Percentiles rank a stretch among this genome's conserved stretches.
Conservation (phyloP, 768 basidiomycete genomes). For the Psilocybe cubensis region DNA sequence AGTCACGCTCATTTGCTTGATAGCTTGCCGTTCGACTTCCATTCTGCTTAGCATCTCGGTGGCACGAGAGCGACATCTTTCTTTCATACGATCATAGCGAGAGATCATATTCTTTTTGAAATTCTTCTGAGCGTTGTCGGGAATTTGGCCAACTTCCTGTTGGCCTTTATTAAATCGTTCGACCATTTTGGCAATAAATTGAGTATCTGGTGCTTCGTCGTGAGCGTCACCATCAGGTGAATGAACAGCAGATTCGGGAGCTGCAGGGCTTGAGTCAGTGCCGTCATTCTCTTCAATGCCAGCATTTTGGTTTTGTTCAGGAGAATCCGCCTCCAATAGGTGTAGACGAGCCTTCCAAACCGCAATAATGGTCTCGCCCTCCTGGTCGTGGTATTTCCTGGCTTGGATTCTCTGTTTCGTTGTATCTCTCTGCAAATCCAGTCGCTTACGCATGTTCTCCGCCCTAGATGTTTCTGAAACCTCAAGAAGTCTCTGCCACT, state of each 20-base stretch:
- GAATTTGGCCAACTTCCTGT: neutral
- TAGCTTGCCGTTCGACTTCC: neutral
- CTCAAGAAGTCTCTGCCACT: slow-evolving; percentile 1
- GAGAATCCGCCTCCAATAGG: neutral
- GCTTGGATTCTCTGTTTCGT: slow-evolving; percentile 2
- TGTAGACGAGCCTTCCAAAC: neutral
- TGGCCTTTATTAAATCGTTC: neutral
- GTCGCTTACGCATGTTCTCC: neutral
- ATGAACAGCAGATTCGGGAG: neutral
- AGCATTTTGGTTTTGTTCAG: neutral
- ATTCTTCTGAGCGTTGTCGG: neutral
- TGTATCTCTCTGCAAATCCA: neutral
- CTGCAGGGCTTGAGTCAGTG: neutral
- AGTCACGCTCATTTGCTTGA: neutral
- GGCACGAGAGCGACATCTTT: neutral
- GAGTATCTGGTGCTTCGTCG: neutral
- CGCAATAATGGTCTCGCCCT: neutral
- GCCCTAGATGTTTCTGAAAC: neutral
- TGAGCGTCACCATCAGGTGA: neutral
- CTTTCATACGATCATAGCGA: neutral
- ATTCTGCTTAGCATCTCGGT: neutral
- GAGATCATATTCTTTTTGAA: neutral
- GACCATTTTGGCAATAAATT: neutral
- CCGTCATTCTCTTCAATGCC: neutral
- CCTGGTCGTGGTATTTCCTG: slow-evolving; percentile 3